Conservation (phyloP, 106 monocot genomes). For the Cymbidium sinense region DNA sequence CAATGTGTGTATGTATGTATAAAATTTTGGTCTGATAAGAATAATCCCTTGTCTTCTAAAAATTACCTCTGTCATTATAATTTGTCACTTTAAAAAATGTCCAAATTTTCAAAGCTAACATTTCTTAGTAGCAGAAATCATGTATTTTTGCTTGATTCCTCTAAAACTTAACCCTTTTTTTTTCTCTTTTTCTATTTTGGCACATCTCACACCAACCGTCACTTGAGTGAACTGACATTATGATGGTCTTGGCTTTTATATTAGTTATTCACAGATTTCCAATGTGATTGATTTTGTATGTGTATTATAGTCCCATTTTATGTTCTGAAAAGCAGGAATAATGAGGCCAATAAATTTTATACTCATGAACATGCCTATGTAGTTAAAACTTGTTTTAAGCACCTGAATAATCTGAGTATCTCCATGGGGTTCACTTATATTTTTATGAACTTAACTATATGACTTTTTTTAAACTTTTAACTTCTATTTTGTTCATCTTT, state of each 20-base stretch:
- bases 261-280: background rate
- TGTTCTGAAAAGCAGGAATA: background rate
- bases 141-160: no score
- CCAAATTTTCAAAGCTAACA: no score
- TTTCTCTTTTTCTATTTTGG: no score
- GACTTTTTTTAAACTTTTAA: background rate
- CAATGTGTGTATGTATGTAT: background rate
- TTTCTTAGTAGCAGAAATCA: no score
- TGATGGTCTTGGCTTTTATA: background rate
- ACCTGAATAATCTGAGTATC: background rate
- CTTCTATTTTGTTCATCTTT: slow-evolving; percentile 8
- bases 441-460: background rate
- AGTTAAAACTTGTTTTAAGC: background rate
- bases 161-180: no score
- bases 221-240: no score
- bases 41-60: no score
- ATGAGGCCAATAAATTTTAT: background rate
- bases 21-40: background rate
- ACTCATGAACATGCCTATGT: background rate
- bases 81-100: no score
- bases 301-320: background rate
- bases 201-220: no score
- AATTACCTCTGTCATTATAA: no score
- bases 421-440: background rate
- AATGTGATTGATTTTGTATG: background rate